These are phyloP conservation scores for Carnegiea gigantea DNA, from an alignment of 179 eudicot genomes.

Conservation along the genomic window DNA sequence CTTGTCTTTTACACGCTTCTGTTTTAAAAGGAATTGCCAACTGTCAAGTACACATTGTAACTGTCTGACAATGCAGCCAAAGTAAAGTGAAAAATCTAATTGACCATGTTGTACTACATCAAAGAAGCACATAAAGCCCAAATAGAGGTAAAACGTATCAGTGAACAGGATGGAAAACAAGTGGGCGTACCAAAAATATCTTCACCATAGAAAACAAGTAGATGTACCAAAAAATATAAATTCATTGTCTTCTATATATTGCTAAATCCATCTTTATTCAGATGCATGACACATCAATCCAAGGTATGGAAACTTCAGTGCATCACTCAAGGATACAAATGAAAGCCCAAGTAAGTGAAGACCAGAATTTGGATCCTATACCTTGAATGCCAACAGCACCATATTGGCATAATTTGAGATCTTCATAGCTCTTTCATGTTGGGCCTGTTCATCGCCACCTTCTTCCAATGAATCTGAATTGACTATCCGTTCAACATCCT, in stretches of 20 bases:
- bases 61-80: neutral
- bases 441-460: constrained; percentile 58
- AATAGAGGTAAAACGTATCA: neutral
- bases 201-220: too few relatives aligned
- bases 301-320: neutral
- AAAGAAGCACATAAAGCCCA: neutral
- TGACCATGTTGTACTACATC: neutral
- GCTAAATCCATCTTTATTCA: too few relatives aligned
- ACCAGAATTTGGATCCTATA: constrained; percentile 17
- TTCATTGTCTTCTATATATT: too few relatives aligned
- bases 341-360: neutral
- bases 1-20: neutral
- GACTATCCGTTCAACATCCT: constrained; percentile 60
- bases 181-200: too few relatives aligned
- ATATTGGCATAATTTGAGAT: constrained; percentile 81
- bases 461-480: constrained; percentile 39
- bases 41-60: neutral
- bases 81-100: neutral
- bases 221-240: too few relatives aligned
- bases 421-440: constrained; percentile 83
- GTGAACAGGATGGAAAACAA: neutral
- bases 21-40: neutral
- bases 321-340: neutral
- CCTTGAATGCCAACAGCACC: constrained; percentile 76
- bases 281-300: too few relatives aligned